Base-by-base conservation (phyloP, 257 asterid genomes). In the Petunia secreta region DNA sequence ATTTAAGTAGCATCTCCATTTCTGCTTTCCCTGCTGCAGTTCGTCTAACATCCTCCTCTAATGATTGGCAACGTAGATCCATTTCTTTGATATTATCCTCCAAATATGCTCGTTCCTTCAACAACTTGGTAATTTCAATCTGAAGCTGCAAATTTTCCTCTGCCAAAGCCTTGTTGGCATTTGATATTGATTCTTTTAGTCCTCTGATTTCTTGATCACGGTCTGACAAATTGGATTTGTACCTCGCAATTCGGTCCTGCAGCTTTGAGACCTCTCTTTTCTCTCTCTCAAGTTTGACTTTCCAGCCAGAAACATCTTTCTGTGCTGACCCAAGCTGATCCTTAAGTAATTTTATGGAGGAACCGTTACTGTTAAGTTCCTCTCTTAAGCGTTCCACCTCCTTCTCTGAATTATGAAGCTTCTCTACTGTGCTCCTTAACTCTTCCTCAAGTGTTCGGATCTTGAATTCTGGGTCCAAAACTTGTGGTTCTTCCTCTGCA, bases 181-280 rank as follows among this genome's bases (percentile, higher is more conserved):
- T 90, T 16, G 89, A 84, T 54, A 95, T 80, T 0, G 93, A 78
- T 82, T 93, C 99, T 85, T 86, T 92, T 83, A 95, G 75, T 41
- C 86, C 92, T 82, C 96, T 80, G 78, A 95, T 95, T 82, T 93
- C 98, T 84, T 91, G 96, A 65, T 93, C 97, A 25, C 98, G 95
- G 55, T 91, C 96, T 0, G 97, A 84, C 25, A 95, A 86, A 85
- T 83, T 93, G 38, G 83, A 76, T 80, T 95, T 90, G 88, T 92
- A 93, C 86, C 98, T 89, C 15, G 41, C 59, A 1, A 95, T 87
- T 34, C 97, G 90, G 83, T 92, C 98, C 62, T 83, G 97, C 84
- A 93, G 84, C 89, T 87, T 90, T 1, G 90, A 82, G 59, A 84
- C 87, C 86, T 95, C 98, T 25, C 90, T 81, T 86, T 88, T 90